Conservation (phyloP, 2,329 filamentous ascomycete species). For the Ophiostoma ulmi region DNA sequence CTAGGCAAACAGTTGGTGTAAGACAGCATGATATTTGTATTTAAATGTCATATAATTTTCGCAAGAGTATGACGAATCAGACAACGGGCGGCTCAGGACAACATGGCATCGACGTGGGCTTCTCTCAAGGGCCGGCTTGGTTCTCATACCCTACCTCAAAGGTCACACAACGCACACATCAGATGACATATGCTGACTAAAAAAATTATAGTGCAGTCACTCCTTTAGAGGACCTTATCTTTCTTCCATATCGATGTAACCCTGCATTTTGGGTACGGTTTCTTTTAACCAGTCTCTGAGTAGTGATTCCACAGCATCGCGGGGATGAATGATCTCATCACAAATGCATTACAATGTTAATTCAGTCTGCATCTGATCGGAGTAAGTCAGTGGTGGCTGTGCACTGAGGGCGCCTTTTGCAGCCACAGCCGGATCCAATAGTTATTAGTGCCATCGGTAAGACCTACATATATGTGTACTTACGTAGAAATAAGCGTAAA, state of each 20-base stretch:
- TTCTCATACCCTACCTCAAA: not conserved
- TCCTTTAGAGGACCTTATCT: not conserved
- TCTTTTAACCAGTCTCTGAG: not conserved
- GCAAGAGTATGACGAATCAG: not conserved
- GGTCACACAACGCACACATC: not conserved
- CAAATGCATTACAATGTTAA: not conserved
- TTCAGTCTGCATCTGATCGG: not conserved
- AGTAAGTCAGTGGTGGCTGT: not conserved
- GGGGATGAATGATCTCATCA: not conserved
- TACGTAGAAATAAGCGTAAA: slow-evolving; percentile 7
- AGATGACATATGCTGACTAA: not conserved
- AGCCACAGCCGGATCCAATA: not conserved
- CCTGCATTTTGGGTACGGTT: no score
- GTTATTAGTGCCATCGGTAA: not conserved
- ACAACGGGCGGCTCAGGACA: not conserved
- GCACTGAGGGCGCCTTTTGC: not conserved
- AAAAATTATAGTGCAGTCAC: not conserved
- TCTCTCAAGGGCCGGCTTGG: not conserved
- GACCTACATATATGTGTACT: no score
- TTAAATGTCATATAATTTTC: no score
- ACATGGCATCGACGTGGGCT: not conserved
- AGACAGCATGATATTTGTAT: no score
- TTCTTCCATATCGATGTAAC: not conserved
- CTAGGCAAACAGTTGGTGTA: no score
- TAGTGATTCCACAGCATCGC: not conserved